Evolutionary conservation across 1,284 basidiomycete species (phyloP), one percentile per base, ranked within the genome.

Genomic region (Heterobasidion parviporum): DNA sequence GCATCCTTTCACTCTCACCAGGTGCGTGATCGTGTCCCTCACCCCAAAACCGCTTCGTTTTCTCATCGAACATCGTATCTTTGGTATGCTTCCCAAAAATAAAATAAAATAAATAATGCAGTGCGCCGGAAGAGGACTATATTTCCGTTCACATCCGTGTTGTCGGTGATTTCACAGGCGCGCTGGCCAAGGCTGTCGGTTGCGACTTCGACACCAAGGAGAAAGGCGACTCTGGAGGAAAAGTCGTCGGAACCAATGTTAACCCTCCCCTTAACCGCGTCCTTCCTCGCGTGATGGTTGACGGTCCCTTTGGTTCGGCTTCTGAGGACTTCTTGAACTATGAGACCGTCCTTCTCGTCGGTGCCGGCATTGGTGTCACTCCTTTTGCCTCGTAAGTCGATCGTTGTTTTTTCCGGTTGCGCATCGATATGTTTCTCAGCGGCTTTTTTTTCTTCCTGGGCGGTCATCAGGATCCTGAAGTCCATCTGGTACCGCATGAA

Each of bases 401-500:
- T 35, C 14, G 9, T 35, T 35, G 4, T 53, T 8, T 26, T 26
- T 26, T 26, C 6, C 26, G 26, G 26, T 26, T 26, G 26, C 47
- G 36, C 44, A 44, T 38, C 41, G 44, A 56, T 12, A 35, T 18
- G 26, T 26, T 26, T 26, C 26, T 26, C 4, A 26, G 4, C 26
- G 26, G n/a, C 10, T 10, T 41, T 41, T 41, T 41, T 52, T 61
- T 63, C 26, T 59, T 55, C 56, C 41, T 32, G 26, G 26, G 26
- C 46, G 50, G 18, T 38, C 54, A 57, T 34, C 60, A 87, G 85
- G 46, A 92, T 94, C 64, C 74, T 94, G 57, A 94, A 94, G 72
- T 85, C 87, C n/a, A 91, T 96, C 65, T 95, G 93, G 92, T 95
- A 94, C 74, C 84, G 89, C 51, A 88, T 92, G 84, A 94, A 93